Base-by-base conservation (phyloP, 225 moss, liverwort and hornwort genomes). In the Pseudoscleropodium purum region DNA sequence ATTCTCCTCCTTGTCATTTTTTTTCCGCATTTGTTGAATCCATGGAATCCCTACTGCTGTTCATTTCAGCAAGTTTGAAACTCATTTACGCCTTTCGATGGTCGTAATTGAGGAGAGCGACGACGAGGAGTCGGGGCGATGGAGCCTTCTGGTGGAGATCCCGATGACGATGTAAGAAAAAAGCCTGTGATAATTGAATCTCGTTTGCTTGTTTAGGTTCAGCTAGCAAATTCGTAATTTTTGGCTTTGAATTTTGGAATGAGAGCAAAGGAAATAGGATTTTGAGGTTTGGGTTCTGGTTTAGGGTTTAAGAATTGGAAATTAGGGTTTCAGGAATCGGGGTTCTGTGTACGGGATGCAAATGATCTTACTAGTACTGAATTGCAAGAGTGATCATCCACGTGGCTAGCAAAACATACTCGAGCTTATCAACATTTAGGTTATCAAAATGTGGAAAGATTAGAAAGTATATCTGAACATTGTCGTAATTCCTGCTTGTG, bases 161-260 rank as follows among this genome's bases (percentile, higher is more conserved):
- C 91, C 62, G 92, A 92, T 19, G 92, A 92, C 57, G 91, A 92
- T 65, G 92, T 92, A 49, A 89, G 92, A 6, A 29, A 14, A 37
- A 10, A 34, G 15, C 36, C 24, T 60, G 8, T 27, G 27, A 30
- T 65, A 7, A 31, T 54, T 79, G 27, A 49, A 15, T n/a, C 73
- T 19, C 47, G 31, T 27, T 63, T 11, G 21, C 61, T 51, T 36
- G 33, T 67, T 75, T 74, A 49, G 85, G 34, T 57, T 60, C 18
- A 68, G 61, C 51, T 57, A 81, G 24, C 36, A 61, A 77, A 74
- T 21, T 87, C 30, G 79, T 52, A 8, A 26, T 68, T 82, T 82
- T 65, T 60, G 45, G 63, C 31, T 83, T n/a, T 43, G 60, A 64
- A 36, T 83, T 72, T 62, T 60, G 68, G 45, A 21, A 43, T 37